These are phyloP conservation scores for Aspergillus sp. DNA, from an alignment of 2,329 filamentous ascomycete species.

Conservation along the genomic window DNA sequence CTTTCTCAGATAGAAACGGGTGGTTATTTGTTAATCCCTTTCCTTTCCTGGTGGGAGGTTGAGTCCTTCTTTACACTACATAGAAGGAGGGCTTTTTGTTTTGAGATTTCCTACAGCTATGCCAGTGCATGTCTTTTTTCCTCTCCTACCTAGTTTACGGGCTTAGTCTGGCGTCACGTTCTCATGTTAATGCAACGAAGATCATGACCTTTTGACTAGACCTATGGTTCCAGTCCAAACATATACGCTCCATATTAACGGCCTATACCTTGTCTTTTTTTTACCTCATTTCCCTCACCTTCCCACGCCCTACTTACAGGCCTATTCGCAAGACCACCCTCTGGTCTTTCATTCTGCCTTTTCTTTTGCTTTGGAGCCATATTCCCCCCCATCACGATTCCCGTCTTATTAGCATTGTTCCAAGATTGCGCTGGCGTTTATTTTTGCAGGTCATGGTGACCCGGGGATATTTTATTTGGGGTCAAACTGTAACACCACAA, in stretches of 20 bases:
- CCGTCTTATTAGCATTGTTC: not conserved
- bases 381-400: not conserved
- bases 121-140: constrained; percentile 24
- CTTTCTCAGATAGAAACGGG: constrained; percentile 18
- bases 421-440: not conserved
- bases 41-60: constrained; percentile 10
- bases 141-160: constrained; percentile 21
- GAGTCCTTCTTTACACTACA: constrained; percentile 16
- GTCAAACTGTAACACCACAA: not conserved
- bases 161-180: constrained; percentile 31
- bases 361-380: not conserved
- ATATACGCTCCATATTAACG: constrained; percentile 13
- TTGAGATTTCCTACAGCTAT: constrained; percentile 19
- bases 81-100: constrained; percentile 23
- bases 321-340: not conserved
- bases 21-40: constrained; percentile 22
- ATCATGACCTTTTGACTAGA: constrained; percentile 32
- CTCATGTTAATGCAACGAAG: constrained; percentile 40
- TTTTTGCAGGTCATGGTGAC: not conserved
- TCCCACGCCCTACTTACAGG: not conserved
- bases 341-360: not conserved
- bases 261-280: not conserved
- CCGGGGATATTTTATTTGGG: not conserved
- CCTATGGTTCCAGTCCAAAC: constrained; percentile 15
- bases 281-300: not conserved